Evolutionary conservation across 768 basidiomycete genomes (phyloP), one percentile per base, ranked within the genome.

Genomic region (Collybia sp.): DNA sequence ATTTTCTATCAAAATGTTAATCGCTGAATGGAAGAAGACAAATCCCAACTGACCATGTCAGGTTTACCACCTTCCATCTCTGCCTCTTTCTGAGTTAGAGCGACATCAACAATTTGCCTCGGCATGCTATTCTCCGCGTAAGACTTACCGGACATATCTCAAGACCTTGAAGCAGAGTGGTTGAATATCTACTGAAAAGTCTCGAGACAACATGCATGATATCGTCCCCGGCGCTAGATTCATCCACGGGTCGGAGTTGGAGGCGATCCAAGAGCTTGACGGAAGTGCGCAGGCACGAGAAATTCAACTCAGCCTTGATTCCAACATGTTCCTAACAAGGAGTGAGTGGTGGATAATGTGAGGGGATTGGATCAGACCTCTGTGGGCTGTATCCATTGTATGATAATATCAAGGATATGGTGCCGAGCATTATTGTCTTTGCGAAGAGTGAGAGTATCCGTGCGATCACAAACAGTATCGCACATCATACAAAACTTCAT

Each of bases 251-350:
- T 43, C 76, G 72, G 16, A 96, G 70, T 43, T 84, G 78, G 8
- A 95, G 65, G 12, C 83, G 79, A 53, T 94, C 88, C 33, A 91
- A 66, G 11, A 93, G 69, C 46, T 79, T 85, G 9, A 91, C 87
- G 11, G 76, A 72, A 0, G 88, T 83, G n/a, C 80, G 77, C 35
- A 94, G 68, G 51, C 83, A 83, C 1, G 82, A 79, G 46, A 82
- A 66, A 49, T 92, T 92, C 18, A 93, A 70, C 16, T 94, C 91
- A 8, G 70, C 70, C 41, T 76, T 73, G n/a, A 69, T 51, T 2
- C 62, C 58, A 12, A 64, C 33, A 10, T 37, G 35, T 4, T 37
- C 35, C 17, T 18, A 38, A 30, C 1, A 35, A 16, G 44, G 15
- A 35, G 45, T 38, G 33, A 42, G 35, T 37, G 25, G 16, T 13